Base-by-base conservation (phyloP, 1,284 basidiomycete species). In the Earliella scabrosa region DNA sequence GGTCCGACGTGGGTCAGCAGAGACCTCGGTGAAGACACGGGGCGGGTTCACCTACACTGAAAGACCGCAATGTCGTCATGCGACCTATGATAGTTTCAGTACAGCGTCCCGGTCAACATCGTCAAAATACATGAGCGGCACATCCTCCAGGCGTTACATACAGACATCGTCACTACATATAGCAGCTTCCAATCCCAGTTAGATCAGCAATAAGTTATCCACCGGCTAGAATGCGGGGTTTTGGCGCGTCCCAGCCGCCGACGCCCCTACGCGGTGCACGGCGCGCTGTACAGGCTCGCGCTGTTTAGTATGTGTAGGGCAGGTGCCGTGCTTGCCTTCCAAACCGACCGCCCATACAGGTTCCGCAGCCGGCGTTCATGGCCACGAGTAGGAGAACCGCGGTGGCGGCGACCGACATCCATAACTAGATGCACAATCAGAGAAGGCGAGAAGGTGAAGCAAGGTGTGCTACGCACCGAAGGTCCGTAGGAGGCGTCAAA, bases 371-470 rank as follows among this genome's bases (percentile, higher is more conserved):
- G 8, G 71, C 61, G 36, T 68, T 67, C 35, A 71, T 39, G 21
- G 66, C 60, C 23, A 70, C 56, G 14, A 66, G 32, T 6, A 68
- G 34, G 16, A 69, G 63, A 0, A 66, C 34, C 24, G 61, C 65
- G 1, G 61, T 64, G 13, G 71, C 71, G 9, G 56, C 70, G 11
- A 72, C 49, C 6, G 69, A 60, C 55, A 73, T 68, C 71, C 71
- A 73, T 27, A 67, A 50, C 71, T 73, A 18, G n/a, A 21, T 10
- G 18, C n/a, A 43, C 18, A 10, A 18, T 4, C 21, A 11, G 14
- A 20, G 13, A 23, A 2, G 16, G 26, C 16, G 16, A 50, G 24
- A 49, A 9, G 20, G 29, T 23, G 4, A 35, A 27, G 27, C 35
- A 3, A 34, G 23, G 23, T 7, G 45, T 11, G 13, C 45, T 10